Evolutionary conservation across 1,284 basidiomycete genomes (phyloP).

Genomic region (Trametes hirsuta): DNA sequence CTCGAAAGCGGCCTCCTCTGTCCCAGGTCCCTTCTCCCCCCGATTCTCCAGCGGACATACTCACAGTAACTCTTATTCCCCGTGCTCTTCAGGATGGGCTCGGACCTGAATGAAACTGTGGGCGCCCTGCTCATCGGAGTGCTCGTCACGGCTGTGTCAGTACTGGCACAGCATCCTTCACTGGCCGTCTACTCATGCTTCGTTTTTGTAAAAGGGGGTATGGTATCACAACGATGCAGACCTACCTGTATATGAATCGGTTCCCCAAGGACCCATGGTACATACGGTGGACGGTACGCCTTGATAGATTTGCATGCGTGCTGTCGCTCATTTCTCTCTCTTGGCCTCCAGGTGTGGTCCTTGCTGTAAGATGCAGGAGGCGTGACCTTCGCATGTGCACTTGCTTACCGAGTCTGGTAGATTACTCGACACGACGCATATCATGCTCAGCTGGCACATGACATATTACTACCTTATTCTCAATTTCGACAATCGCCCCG

Average conservation of each 20-base stretch:
- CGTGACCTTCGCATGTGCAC: neutral
- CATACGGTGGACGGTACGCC: constrained; percentile 14
- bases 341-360: constrained; percentile 12
- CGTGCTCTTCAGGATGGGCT: neutral
- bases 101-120: constrained; percentile 9
- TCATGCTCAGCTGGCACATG: constrained; percentile 21
- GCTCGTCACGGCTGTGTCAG: constrained; percentile 21
- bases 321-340: neutral
- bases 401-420: neutral
- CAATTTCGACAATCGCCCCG: constrained; percentile 18
- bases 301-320: neutral
- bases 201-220: constrained; percentile 6
- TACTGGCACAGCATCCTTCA: neutral
- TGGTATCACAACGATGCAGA: constrained; percentile 23
- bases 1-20: too few relatives aligned
- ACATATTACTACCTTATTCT: constrained; percentile 23
- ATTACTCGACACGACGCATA: constrained; percentile 14
- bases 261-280: constrained; percentile 18
- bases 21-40: too few relatives aligned
- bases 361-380: constrained; percentile 3
- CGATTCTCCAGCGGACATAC: too few relatives aligned
- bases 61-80: too few relatives aligned
- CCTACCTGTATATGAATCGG: constrained; percentile 17
- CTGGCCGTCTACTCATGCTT: neutral
- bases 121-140: constrained; percentile 19